phyloP scores from a whole-genome alignment of 2,329 filamentous ascomycete genomes.

The Teratosphaeria nubilosa region DNA sequence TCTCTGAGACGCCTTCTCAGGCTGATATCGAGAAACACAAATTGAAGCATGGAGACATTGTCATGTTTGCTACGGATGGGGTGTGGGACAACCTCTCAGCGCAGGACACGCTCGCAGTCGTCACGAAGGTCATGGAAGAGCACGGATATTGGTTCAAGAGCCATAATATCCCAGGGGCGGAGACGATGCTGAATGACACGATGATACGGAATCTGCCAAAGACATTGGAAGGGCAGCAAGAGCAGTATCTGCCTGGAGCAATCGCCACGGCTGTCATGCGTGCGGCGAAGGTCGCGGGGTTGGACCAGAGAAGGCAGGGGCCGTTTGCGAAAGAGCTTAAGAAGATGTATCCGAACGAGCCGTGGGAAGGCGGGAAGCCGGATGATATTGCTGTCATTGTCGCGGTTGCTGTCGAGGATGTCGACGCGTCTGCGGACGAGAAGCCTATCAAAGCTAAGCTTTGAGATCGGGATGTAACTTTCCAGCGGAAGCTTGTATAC shows the following conservation, averaged over 20 bases:
- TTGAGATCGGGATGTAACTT: constrained; percentile 3
- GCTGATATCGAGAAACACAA: constrained; percentile 67
- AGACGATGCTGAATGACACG: constrained; percentile 21
- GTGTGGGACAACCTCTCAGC: constrained; percentile 93
- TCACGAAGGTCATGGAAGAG: constrained; percentile 57
- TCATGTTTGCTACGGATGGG: constrained; percentile 90
- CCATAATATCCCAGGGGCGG: constrained; percentile 17
- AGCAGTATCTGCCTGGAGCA: constrained; percentile 59
- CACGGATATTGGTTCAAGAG: constrained; percentile 25
- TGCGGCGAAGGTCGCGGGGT: constrained; percentile 75
- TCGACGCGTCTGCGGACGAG: not conserved
- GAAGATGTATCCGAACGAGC: constrained; percentile 73
- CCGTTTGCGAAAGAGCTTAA: constrained; percentile 94
- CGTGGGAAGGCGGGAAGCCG: constrained; percentile 84
- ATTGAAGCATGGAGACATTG: constrained; percentile 80
- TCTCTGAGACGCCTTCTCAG: constrained; percentile 76
- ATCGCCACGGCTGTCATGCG: constrained; percentile 70
- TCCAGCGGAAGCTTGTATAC: not conserved
- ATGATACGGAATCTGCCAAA: constrained; percentile 14
- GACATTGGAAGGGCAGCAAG: constrained; percentile 12
- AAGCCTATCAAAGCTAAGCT: constrained; percentile 25
- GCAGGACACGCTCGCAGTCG: constrained; percentile 74
- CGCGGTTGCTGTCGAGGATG: constrained; percentile 61
- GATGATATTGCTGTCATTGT: constrained; percentile 91
- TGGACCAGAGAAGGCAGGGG: constrained; percentile 72